Base-by-base conservation (phyloP, 164 flowering plant genomes). In the Chloranthus sessilifolius region DNA sequence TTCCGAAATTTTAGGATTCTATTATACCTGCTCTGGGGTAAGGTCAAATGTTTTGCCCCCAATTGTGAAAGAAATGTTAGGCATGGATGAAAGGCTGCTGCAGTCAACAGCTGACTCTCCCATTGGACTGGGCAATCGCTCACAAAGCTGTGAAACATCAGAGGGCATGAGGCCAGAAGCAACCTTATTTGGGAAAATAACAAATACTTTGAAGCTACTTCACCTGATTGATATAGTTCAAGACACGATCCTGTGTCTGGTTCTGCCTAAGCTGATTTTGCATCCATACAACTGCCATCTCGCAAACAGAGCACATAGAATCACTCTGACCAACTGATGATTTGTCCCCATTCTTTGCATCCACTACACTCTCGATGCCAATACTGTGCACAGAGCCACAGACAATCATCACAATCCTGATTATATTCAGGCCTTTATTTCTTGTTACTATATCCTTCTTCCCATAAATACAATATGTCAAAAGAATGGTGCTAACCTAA, bases 251-350 rank as follows among this genome's bases (percentile, higher is more conserved):
- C 60, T 71, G 60, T 6, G 94, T 77, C 52, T 71, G 47, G 40
- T 87, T 84, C 50, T 44, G 64, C 52, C 46, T 74, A 7, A 90
- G 68, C 45, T 85, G 79, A 56, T 77, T 82, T 60, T 74, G 76
- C 69, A 87, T 78, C 98, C 98, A 90, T 2, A 90, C 76, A 19
- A 85, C 89, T 28, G 82, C 70, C 95, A 85, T 85, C 69, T 89
- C 82, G 60, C 97, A 86, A 51, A 80, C 77, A 62, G 76, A 26
- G 56, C 94, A 85, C 70, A 61, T 75, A 12, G 82, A 74, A 65
- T 78, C 87, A 47, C 28, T 54, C 30, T 48, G 8, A 21, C 17
- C 30, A 56, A 61, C 74, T 24, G 80, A 60, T 33, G 71, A 59
- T 35, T 58, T 66, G 30, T 45, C 75, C 35, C 36, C 59, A 43